Evolutionary conservation across 1,284 basidiomycete genomes (phyloP).

Genomic region (Schizopora paradoxa): DNA sequence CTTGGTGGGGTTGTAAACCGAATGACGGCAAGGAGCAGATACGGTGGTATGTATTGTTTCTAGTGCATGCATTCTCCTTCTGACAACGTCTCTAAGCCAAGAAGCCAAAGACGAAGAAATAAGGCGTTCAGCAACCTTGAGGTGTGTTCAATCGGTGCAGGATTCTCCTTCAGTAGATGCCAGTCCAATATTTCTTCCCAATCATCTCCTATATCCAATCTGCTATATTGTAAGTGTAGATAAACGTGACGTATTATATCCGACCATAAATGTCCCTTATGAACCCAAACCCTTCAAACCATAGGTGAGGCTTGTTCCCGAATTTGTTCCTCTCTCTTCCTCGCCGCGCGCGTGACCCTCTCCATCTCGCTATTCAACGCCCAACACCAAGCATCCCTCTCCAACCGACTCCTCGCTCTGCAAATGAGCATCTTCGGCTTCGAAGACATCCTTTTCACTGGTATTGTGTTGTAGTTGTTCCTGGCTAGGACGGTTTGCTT

Average conservation of each 20-base stretch:
- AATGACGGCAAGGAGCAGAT: constrained; percentile 81
- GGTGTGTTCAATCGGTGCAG: background rate
- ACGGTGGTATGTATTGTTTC: constrained; percentile 64
- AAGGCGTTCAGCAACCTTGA: constrained; percentile 19
- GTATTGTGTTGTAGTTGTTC: constrained; percentile 17
- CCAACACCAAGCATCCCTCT: constrained; percentile 87
- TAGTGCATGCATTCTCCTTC: constrained; percentile 23
- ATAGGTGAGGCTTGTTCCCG: constrained; percentile 45
- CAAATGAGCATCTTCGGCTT: constrained; percentile 65
- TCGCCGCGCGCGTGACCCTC: constrained; percentile 54
- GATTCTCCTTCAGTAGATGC: background rate
- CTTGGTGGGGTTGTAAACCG: constrained; percentile 88
- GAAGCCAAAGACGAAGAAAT: constrained; percentile 81
- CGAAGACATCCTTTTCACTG: constrained; percentile 50
- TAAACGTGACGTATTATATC: background rate
- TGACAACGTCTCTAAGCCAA: constrained; percentile 53
- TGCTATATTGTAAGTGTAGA: background rate
- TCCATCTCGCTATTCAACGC: constrained; percentile 81
- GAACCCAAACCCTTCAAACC: background rate
- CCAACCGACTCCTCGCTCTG: constrained; percentile 71
- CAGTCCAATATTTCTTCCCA: background rate
- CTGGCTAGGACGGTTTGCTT: constrained; percentile 24
- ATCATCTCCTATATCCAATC: constrained; percentile 15
- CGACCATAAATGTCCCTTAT: constrained; percentile 3
- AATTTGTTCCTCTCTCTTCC: constrained; percentile 51